Evolutionary conservation across 495 filamentous ascomycete species (phyloP), one percentile per base, ranked within the genome.

Genomic region (Cryomyces antarcticus): DNA sequence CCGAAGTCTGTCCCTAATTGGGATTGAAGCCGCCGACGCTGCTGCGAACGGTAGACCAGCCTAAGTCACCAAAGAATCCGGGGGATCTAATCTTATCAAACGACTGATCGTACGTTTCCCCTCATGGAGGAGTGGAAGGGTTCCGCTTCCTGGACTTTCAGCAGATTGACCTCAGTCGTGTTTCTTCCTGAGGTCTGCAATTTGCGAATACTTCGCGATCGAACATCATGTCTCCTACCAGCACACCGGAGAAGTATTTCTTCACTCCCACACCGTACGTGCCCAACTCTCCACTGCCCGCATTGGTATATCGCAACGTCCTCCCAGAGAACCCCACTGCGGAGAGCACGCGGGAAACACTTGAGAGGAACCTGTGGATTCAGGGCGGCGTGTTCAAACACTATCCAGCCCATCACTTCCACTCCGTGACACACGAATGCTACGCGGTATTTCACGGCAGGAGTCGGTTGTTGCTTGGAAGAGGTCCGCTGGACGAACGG

Each of bases 371-470:
- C 43, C 33, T 44, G 28, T 63, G 62, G 62, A 28, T 59, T 36
- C 50, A 61, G 34, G 57, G 59, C 38, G 60, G 62, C 28, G 48
- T 54, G 10, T 62, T 62, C 49, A 57, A 62, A 37, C 56, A 56
- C 12, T 58, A 54, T 41, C 29, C 39, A 5, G 48, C 56, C 13
- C 51, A 53, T 39, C 60, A 64, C 42, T 63, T 58, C 43, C 62
- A 62, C 43, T 52, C 52, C 27, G 54, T 59, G 0, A 62, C 60
- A 3, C 62, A 62, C 44, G 58, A 64, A 46, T 60, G 55, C 42
- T 64, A 63, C 51, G 61, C 57, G 31, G 52, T 62, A 7, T 53
- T 61, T 45, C 51, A 54, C 30, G 61, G 61, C 7, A 43, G 29
- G 4, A 60, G 55, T 39, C 43, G 41, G 11, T 42, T 62, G 39